Conservation (phyloP, 208 protist genomes). For the Leishmania guyanensis region DNA sequence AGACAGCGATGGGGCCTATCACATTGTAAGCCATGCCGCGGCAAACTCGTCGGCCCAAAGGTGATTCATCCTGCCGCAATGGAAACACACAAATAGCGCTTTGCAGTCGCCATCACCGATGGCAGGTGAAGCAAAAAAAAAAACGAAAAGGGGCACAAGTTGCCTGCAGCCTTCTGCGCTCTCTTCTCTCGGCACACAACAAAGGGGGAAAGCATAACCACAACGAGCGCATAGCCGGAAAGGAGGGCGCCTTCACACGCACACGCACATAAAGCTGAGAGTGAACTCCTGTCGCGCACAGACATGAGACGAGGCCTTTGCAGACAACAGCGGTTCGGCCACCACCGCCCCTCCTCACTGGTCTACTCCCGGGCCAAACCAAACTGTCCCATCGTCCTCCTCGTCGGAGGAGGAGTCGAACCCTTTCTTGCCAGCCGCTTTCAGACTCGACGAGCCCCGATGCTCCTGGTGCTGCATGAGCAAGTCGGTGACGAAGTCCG, state of each 20-base stretch:
- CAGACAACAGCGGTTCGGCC: no score
- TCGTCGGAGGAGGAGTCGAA: constrained; percentile 33
- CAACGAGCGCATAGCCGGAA: not conserved
- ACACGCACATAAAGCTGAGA: not conserved
- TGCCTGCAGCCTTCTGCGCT: not conserved
- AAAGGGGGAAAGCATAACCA: not conserved
- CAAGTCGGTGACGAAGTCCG: constrained; percentile 23
- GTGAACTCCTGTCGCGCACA: not conserved
- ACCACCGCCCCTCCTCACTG: not conserved
- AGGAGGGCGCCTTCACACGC: no score
- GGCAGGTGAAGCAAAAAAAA: not conserved
- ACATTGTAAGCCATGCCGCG: not conserved
- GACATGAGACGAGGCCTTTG: not conserved
- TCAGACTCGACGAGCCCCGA: not conserved
- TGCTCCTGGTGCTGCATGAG: constrained; percentile 28
- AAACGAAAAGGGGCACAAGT: not conserved
- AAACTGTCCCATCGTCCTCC: constrained; percentile 12
- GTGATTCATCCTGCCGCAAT: not conserved
- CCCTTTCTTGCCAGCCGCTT: constrained; percentile 6
- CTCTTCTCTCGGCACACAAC: not conserved
- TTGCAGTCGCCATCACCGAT: not conserved
- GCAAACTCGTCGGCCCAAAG: not conserved
- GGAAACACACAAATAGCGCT: not conserved
- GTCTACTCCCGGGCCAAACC: constrained; percentile 8
- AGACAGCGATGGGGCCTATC: not conserved